Evolutionary conservation across 495 filamentous ascomycete species (phyloP), one percentile per base, ranked within the genome.

Genomic region (Penicillium riverlandense): DNA sequence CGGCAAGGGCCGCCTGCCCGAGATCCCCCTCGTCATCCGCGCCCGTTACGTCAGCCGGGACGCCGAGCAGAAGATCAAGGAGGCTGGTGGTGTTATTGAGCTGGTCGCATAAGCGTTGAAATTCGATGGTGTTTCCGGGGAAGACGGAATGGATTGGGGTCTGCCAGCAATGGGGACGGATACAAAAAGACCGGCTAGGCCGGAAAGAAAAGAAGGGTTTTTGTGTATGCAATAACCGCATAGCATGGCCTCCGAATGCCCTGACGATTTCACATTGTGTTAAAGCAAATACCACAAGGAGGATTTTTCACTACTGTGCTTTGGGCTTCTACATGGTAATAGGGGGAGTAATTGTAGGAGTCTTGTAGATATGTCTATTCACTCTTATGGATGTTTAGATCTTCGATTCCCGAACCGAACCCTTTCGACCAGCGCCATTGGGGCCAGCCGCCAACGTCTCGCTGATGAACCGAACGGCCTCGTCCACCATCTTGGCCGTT

Each of bases 51-150:
- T 96, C 70, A 88, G 83, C 74, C 80, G 82, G 65, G 76, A 88
- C 62, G 90, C 90, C 49, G 90, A 96, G 82, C 73, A 80, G 72
- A 96, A 96, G 81, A 95, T 96, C 74, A 90, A 86, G 66, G 89
- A 86, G 62, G 86, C 86, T 65, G 90, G 90, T 67, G 89, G 90
- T 65, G 80, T 94, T 58, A 77, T 92, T 51, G 87, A 96, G 75
- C 72, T 96, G 62, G 88, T 96, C 55, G 88, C 88, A 70, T 96
- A 85, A 79, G 69, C 57, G 55, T 60, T 61, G 22, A 22, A 47
- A 59, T 62, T 52, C 32, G 43, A 46, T 55, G 53, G 56, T 62
- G 55, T 54, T 47, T 50, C 52, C 41, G 48, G 52, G 55, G 56
- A 61, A 60, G 55, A 53, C 50, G 52, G 54, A 22, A 57, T 56